Evolutionary conservation across 1,284 basidiomycete species (phyloP), one percentile per base, ranked within the genome.

Genomic region (Tilletia caries): DNA sequence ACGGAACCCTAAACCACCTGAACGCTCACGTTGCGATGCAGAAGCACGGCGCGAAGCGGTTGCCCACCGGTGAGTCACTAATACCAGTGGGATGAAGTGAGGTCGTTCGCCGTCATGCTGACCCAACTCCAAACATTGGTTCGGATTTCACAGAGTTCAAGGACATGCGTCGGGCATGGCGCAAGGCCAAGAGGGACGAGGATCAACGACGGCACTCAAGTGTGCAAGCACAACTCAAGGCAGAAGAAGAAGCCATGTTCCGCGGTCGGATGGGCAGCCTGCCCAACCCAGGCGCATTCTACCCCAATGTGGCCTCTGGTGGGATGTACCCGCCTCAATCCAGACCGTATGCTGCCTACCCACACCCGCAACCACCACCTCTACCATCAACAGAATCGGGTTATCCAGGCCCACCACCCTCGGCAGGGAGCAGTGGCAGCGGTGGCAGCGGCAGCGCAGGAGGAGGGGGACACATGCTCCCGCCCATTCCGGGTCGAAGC

Each of bases 1-100:
- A 93, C 79, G 92, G 92, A 25, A 93, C 92, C 4, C 87, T 95
- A 54, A 95, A 95, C 83, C 92, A 95, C 83, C 87, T 95, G 73
- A 95, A 95, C 81, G 92, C 92, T 23, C 92, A 95, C 83, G 91
- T 95, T 73, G 91, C 89, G 27, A 93, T 94, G 91, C 93, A 94
- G 84, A 92, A 91, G 84, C 92, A 95, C 80, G 92, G 92, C 50
- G 69, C 86, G 20, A 94, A 93, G 84, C 88, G 92, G 66, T 91
- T 88, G 81, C 92, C 93, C 8, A 88, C 88, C 72, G 91, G 92
- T 93, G 78, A 83, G 89, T 86, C 10, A 41, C 37, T 41, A 41
- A 41, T 10, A 15, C 8, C 37, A 41, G 37, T 41, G 8, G 8
- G 10, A 41, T 15, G 15, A 6, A 41, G 2, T 10, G 29, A 50